These are phyloP conservation scores for Tuber borchii DNA, from an alignment of 495 filamentous ascomycete species.

Conservation along the genomic window DNA sequence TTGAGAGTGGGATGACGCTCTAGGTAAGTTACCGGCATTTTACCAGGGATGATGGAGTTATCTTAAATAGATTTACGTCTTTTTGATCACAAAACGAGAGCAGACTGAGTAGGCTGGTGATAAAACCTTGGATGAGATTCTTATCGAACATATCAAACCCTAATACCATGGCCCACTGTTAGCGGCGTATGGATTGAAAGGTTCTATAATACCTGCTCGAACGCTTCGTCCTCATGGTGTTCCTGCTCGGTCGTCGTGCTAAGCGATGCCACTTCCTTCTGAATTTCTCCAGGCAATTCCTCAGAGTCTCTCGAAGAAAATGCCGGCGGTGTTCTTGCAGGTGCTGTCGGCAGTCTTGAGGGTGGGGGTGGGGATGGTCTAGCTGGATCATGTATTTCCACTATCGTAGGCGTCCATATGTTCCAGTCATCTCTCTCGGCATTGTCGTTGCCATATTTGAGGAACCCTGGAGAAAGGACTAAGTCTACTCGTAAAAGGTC, in stretches of 20 bases:
- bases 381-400: constrained; percentile 1
- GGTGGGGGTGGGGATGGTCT: not conserved
- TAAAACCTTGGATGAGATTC: not conserved
- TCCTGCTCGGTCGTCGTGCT: not conserved
- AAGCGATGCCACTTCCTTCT: not conserved
- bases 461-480: constrained; percentile 21
- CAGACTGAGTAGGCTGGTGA: not conserved
- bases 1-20: too few species aligned
- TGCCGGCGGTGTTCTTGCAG: not conserved
- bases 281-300: not conserved
- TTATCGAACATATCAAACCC: not conserved
- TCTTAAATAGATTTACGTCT: not conserved
- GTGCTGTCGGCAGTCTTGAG: not conserved
- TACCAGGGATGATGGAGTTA: not conserved
- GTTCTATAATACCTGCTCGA: too few species aligned
- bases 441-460: constrained; percentile 26
- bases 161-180: not conserved
- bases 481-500: constrained; percentile 7
- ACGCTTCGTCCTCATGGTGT: not conserved
- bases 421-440: constrained; percentile 11
- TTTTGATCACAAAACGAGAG: not conserved
- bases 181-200: too few species aligned
- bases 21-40: not conserved
- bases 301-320: not conserved
- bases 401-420: constrained; percentile 19